phyloP scores from a whole-genome alignment of 73 alveolate genomes.

The Uronychia setigera region DNA sequence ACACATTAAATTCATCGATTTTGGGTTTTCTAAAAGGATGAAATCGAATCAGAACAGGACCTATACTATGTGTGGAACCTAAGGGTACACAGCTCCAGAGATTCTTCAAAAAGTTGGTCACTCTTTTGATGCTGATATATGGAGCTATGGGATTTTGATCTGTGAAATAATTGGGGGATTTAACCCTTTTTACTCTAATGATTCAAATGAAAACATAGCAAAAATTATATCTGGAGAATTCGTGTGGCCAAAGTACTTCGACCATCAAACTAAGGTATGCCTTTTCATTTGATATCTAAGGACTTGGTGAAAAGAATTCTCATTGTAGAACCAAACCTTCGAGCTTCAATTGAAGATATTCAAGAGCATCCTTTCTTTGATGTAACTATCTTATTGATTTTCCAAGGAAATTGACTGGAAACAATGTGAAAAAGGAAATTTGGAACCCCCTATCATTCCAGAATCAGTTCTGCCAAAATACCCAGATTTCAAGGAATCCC shows the following conservation, averaged over 20 bases:
- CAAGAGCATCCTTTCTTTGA: constrained; percentile 25
- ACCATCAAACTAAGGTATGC: not conserved
- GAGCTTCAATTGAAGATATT: constrained; percentile 22
- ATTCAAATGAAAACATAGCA: not conserved
- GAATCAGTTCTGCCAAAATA: no score
- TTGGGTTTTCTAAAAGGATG: constrained; percentile 47
- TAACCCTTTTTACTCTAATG: constrained; percentile 32
- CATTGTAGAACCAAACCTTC: constrained; percentile 46
- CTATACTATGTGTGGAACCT: constrained; percentile 67
- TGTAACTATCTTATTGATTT: no score
- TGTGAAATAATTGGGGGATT: constrained; percentile 57
- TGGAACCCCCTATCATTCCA: no score
- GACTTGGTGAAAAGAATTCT: constrained; percentile 58
- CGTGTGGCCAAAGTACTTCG: not conserved
- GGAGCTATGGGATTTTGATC: constrained; percentile 48
- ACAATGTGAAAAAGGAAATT: not conserved
- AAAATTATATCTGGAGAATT: not conserved
- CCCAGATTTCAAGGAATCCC: no score
- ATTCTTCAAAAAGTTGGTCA: constrained; percentile 26
- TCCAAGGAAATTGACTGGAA: constrained; percentile 47
- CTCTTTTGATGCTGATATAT: constrained; percentile 33
- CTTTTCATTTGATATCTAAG: constrained; percentile 3
- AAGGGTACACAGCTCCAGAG: constrained; percentile 81
- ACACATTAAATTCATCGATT: constrained; percentile 51
- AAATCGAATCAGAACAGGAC: constrained; percentile 21